These are phyloP conservation scores for Pleurotus cornucopiae DNA, from an alignment of 768 basidiomycete species.

Conservation along the genomic window DNA sequence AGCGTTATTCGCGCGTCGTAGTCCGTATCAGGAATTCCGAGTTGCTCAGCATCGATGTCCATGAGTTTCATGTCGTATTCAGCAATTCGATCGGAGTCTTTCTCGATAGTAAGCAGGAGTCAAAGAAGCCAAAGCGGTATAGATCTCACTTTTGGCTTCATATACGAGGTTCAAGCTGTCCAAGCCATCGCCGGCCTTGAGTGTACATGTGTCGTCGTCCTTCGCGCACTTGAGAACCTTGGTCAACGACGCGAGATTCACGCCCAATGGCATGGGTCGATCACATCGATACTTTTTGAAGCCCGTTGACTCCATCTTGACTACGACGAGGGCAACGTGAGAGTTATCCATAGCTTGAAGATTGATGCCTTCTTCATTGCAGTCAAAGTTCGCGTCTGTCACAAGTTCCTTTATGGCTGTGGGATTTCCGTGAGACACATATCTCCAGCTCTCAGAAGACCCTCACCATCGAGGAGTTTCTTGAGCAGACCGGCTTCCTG, in stretches of 20 bases:
- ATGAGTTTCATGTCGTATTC: constrained; percentile 99
- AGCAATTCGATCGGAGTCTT: constrained; percentile 89
- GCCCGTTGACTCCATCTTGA: constrained; percentile 71
- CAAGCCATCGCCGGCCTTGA: constrained; percentile 89
- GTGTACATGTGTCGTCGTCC: constrained; percentile 87
- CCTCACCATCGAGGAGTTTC: constrained; percentile 86
- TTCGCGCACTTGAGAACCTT: constrained; percentile 98
- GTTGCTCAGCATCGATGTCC: constrained; percentile 96
- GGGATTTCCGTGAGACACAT: constrained; percentile 8
- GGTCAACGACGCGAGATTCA: constrained; percentile 82
- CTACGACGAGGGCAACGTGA: constrained; percentile 94
- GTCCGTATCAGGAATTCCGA: constrained; percentile 95
- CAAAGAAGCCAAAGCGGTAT: constrained; percentile 1
- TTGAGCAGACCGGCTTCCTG: constrained; percentile 86
- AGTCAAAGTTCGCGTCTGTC: constrained; percentile 96
- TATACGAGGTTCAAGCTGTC: constrained; percentile 87
- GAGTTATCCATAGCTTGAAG: constrained; percentile 99
- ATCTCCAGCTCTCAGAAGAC: background rate
- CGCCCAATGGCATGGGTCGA: constrained; percentile 87
- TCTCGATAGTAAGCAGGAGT: constrained; percentile 1
- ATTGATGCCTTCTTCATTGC: constrained; percentile 90
- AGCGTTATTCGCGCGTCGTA: constrained; percentile 93
- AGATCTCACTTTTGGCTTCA: constrained; percentile 74
- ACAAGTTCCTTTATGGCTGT: constrained; percentile 97
- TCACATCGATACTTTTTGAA: constrained; percentile 93